These are phyloP conservation scores for Magnaporthiopsis incrustans DNA, from an alignment of 2,329 filamentous ascomycete genomes.

Conservation along the genomic window DNA sequence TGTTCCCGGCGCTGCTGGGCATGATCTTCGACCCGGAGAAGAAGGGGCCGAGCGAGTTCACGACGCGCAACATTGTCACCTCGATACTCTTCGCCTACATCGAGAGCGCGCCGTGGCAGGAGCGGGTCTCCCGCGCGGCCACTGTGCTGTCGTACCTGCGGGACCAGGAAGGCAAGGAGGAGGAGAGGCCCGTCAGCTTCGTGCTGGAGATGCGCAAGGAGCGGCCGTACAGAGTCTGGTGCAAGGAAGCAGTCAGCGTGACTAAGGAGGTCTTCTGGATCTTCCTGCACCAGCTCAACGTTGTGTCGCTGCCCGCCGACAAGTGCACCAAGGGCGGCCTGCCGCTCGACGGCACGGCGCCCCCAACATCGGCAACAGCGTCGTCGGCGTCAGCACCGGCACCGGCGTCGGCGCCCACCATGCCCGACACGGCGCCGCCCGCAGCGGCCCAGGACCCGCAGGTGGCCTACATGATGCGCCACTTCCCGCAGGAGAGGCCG, in stretches of 20 bases:
- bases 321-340: slow-evolving; percentile 22
- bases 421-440: background rate
- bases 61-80: slow-evolving; percentile 82
- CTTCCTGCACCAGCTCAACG: slow-evolving; percentile 89
- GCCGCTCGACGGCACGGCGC: background rate
- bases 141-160: slow-evolving; percentile 73
- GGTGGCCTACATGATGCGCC: slow-evolving; percentile 52
- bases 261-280: slow-evolving; percentile 99
- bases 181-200: slow-evolving; percentile 71
- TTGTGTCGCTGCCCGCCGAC: slow-evolving; percentile 58
- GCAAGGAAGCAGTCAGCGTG: slow-evolving; percentile 83
- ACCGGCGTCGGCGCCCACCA: slow-evolving; percentile 12
- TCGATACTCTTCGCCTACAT: slow-evolving; percentile 87
- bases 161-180: slow-evolving; percentile 69
- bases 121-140: slow-evolving; percentile 60
- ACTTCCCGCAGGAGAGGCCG: slow-evolving; percentile 79
- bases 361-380: no score
- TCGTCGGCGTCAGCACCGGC: no score
- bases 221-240: slow-evolving; percentile 88
- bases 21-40: slow-evolving; percentile 98
- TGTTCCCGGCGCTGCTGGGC: slow-evolving; percentile 78
- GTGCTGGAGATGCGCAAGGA: slow-evolving; percentile 83
- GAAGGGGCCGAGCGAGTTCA: slow-evolving; percentile 95
- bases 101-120: slow-evolving; percentile 51
- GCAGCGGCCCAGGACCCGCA: slow-evolving; percentile 32